Conservation (phyloP, 345 rosid genomes). For the Gossypium sturtianum region DNA sequence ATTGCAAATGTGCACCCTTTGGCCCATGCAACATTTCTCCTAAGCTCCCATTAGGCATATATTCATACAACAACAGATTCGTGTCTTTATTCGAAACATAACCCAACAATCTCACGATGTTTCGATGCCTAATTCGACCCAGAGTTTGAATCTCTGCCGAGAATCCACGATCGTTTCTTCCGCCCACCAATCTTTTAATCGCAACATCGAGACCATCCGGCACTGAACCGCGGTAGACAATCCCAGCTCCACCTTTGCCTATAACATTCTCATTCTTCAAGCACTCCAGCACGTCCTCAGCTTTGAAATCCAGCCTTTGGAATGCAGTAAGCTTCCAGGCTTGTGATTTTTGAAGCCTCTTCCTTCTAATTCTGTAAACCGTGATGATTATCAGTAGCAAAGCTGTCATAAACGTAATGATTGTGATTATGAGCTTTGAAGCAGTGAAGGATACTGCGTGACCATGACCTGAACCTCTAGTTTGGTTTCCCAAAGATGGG, state of each 20-base stretch:
- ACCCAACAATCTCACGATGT: conserved; percentile 75
- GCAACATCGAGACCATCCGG: conserved; percentile 62
- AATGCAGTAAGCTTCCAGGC: conserved; percentile 84
- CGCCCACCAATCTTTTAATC: conserved; percentile 67
- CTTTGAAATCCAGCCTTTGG: conserved; percentile 67
- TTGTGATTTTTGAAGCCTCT: conserved; percentile 34
- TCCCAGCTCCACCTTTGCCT: conserved; percentile 93
- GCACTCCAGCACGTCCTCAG: conserved; percentile 73
- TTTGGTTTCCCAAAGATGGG: conserved; percentile 12
- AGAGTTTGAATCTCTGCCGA: conserved; percentile 86
- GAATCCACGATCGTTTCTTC: conserved; percentile 76
- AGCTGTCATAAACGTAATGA: conserved; percentile 33
- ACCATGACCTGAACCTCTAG: conserved; percentile 19
- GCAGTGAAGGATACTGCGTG: conserved; percentile 31
- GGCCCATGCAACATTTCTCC: conserved; percentile 83
- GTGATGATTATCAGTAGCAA: conserved; percentile 40
- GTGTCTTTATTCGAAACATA: conserved; percentile 82
- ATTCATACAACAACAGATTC: conserved; percentile 72
- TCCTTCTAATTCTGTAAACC: conserved; percentile 41
- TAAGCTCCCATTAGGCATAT: conserved; percentile 87
- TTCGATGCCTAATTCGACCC: conserved; percentile 73
- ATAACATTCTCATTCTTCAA: conserved; percentile 80
- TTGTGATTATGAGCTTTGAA: conserved; percentile 37
- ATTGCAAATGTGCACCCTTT: conserved; percentile 78
- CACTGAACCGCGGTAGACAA: conserved; percentile 83